phyloP scores from a whole-genome alignment of 768 basidiomycete species.

The Panus rudis region DNA sequence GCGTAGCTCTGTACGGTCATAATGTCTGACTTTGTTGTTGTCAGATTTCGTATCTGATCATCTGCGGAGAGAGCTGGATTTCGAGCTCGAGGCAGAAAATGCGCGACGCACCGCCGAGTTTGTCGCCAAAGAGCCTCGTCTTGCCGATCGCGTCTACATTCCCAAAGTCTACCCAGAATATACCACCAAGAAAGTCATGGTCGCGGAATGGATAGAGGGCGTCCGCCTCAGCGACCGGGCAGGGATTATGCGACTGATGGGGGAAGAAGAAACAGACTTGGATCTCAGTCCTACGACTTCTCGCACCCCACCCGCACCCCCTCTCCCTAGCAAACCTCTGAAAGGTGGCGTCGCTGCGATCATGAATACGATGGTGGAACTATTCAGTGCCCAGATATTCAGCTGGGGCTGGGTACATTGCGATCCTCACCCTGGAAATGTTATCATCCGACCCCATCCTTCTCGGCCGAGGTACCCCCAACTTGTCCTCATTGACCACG shows the following conservation, averaged over 20 bases:
- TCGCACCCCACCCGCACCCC: neutral
- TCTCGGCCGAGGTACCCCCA: constrained; percentile 39
- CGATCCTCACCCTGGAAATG: constrained; percentile 70
- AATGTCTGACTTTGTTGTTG: neutral
- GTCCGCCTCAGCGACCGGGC: constrained; percentile 62
- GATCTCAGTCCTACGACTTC: constrained; percentile 8
- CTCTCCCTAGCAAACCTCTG: constrained; percentile 21
- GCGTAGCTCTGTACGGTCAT: neutral
- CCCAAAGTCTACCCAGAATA: constrained; percentile 68
- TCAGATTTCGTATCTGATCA: constrained; percentile 77
- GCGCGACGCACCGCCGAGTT: constrained; percentile 62
- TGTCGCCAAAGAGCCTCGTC: constrained; percentile 61
- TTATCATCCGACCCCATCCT: constrained; percentile 61
- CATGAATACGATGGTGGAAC: constrained; percentile 83
- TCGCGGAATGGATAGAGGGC: constrained; percentile 81
- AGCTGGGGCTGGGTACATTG: constrained; percentile 89
- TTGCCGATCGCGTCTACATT: constrained; percentile 68
- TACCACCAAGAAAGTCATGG: constrained; percentile 73
- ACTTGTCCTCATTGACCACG: constrained; percentile 87
- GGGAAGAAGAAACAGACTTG: constrained; percentile 26
- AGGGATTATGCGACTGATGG: constrained; percentile 53
- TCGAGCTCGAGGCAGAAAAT: constrained; percentile 72
- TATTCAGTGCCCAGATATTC: constrained; percentile 89
- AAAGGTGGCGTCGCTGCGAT: constrained; percentile 56
- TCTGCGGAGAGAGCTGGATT: constrained; percentile 78